These are phyloP conservation scores for Albizia julibrissin DNA, from an alignment of 306 rosid genomes.

Conservation along the genomic window DNA sequence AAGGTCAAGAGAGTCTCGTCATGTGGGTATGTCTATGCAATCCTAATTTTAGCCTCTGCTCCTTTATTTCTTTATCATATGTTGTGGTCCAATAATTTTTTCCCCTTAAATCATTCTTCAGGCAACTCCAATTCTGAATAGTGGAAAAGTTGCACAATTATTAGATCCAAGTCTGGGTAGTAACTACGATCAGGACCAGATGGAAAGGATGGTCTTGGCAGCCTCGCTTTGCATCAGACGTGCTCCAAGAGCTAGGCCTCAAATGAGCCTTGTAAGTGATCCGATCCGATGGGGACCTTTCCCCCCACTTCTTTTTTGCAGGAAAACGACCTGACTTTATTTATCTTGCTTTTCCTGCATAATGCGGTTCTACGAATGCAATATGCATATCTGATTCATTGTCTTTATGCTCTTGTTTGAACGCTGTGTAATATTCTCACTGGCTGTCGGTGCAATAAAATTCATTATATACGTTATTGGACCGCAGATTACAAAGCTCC, in stretches of 20 bases:
- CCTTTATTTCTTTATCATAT: conserved; percentile 20
- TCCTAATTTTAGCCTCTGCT: conserved; percentile 19
- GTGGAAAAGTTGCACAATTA: conserved; percentile 69
- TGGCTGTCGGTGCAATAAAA: conserved; percentile 6
- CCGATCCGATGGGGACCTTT: conserved; percentile 16
- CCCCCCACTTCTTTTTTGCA: neutral
- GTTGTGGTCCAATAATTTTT: conserved; percentile 9
- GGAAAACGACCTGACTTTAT: conserved; percentile 9
- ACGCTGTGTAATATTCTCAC: conserved; percentile 10
- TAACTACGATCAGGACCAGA: conserved; percentile 60
- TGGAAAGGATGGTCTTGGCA: conserved; percentile 85
- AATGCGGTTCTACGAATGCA: conserved; percentile 25
- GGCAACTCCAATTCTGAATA: conserved; percentile 82
- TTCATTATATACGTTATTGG: conserved; percentile 21
- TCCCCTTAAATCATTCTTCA: conserved; percentile 39
- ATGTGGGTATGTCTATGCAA: conserved; percentile 82
- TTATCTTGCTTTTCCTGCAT: conserved; percentile 26
- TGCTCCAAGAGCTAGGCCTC: conserved; percentile 89
- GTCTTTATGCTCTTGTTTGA: conserved; percentile 34
- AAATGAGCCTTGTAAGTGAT: conserved; percentile 73
- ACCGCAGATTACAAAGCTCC: conserved; percentile 77
- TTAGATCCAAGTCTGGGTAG: conserved; percentile 72
- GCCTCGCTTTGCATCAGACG: conserved; percentile 89
- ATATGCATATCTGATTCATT: conserved; percentile 1
- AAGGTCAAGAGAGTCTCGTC: conserved; percentile 91